Conservation (phyloP, 768 basidiomycete species). For the Pulveroboletus sp. region DNA sequence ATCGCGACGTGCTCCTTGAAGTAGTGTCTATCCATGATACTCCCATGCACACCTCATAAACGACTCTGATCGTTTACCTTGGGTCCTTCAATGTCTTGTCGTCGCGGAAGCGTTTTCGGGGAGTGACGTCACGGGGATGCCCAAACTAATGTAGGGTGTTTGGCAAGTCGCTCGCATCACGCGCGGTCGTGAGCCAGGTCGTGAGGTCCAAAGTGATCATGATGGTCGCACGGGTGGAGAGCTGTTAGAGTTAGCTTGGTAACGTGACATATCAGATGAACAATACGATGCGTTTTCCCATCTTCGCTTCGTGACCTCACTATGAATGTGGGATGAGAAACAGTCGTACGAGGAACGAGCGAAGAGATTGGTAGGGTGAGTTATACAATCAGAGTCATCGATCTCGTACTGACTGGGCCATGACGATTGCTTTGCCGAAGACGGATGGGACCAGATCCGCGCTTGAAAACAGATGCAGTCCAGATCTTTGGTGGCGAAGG, state of each 20-base stretch:
- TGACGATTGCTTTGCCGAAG: constrained; percentile 58
- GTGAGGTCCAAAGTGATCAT: constrained; percentile 69
- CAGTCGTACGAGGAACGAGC: constrained; percentile 69
- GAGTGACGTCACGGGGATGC: no score
- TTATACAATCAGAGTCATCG: constrained; percentile 3
- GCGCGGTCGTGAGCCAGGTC: constrained; percentile 76
- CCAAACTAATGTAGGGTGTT: constrained; percentile 62
- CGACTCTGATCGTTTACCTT: constrained; percentile 84
- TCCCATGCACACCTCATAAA: constrained; percentile 47
- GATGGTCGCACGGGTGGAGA: constrained; percentile 71
- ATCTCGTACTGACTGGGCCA: no score
- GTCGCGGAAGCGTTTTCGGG: no score
- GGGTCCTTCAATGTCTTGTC: constrained; percentile 36
- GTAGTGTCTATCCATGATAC: neutral
- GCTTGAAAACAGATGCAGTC: constrained; percentile 63
- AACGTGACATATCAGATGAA: constrained; percentile 78
- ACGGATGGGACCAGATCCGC: constrained; percentile 51
- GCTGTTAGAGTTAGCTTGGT: constrained; percentile 75
- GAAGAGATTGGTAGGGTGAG: constrained; percentile 56
- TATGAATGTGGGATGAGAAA: neutral
- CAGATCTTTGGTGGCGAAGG: constrained; percentile 87
- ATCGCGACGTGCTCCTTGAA: neutral
- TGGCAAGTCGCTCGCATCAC: constrained; percentile 62
- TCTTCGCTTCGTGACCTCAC: neutral
- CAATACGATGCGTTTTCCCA: constrained; percentile 51